A percentile compares a stretch with the other conserved stretches of the same genome.
Evolutionary conservation across 2,329 filamentous ascomycete species (phyloP).

Genomic region (Furcasterigmium sp.): DNA sequence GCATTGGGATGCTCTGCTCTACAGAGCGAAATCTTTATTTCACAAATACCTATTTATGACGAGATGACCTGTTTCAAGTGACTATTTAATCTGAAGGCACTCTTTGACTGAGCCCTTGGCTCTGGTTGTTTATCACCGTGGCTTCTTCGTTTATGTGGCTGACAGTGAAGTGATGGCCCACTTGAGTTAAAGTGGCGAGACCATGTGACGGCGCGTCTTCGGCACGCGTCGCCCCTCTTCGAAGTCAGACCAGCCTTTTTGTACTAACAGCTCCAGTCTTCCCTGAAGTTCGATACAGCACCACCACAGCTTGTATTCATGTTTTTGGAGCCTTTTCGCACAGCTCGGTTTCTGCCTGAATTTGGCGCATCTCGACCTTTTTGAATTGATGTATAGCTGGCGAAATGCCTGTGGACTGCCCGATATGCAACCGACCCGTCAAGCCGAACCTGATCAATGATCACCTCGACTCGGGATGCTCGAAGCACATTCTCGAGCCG

Average conservation of each 20-base stretch:
- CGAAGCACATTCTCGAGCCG: slow-evolving; percentile 57
- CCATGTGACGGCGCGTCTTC: slow-evolving; percentile 4
- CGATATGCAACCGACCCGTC: slow-evolving; percentile 73
- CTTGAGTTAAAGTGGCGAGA: neutral
- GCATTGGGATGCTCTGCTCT: too few species aligned
- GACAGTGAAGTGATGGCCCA: neutral
- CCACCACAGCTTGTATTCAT: neutral
- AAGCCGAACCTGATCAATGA: slow-evolving; percentile 74
- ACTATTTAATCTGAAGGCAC: too few species aligned
- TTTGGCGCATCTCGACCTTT: neutral
- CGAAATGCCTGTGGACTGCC: slow-evolving; percentile 59
- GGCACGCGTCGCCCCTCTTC: too few species aligned
- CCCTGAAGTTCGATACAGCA: neutral
- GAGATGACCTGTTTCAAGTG: too few species aligned
- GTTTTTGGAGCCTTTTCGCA: neutral
- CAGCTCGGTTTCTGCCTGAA: neutral
- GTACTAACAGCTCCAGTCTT: too few species aligned
- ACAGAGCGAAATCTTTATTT: too few species aligned
- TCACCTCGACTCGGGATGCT: slow-evolving; percentile 84
- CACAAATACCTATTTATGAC: too few species aligned
- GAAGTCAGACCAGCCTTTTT: too few species aligned
- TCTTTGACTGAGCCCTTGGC: too few species aligned
- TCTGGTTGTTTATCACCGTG: too few species aligned
- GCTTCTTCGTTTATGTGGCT: too few species aligned
- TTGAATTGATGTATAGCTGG: neutral